phyloP scores from a whole-genome alignment of 2,329 filamentous ascomycete species.

The Zasmidium cellare region DNA sequence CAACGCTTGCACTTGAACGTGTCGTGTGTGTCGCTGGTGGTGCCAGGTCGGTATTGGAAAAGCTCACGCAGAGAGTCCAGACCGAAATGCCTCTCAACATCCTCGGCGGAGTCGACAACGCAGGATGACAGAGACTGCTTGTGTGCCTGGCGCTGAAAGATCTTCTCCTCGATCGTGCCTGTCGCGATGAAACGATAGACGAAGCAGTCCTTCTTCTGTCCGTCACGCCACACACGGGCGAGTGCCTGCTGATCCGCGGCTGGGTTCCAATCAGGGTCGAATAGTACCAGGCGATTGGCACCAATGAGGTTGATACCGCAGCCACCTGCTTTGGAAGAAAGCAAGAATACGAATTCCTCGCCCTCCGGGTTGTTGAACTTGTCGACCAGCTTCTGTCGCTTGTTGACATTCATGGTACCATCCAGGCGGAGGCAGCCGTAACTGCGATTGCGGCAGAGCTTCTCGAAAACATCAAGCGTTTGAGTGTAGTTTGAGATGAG shows the following conservation, averaged over 20 bases:
- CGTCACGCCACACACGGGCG: conserved; percentile 96
- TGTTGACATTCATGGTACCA: conserved; percentile 96
- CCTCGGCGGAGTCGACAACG: conserved; percentile 93
- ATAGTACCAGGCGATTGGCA: conserved; percentile 89
- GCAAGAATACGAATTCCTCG: conserved; percentile 88
- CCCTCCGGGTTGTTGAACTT: conserved; percentile 95
- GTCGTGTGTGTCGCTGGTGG: conserved; percentile 91
- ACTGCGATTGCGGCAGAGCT: conserved; percentile 76
- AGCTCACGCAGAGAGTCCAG: conserved; percentile 87
- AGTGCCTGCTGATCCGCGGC: conserved; percentile 96
- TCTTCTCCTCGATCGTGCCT: conserved; percentile 97
- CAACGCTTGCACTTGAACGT: conserved; percentile 99
- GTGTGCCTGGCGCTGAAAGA: conserved; percentile 97
- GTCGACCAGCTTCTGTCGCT: conserved; percentile 95
- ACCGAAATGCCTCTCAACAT: conserved; percentile 95
- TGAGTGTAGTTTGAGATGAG: conserved; percentile 98
- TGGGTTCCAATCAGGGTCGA: conserved; percentile 94
- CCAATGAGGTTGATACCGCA: conserved; percentile 96
- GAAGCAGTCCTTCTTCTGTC: conserved; percentile 98
- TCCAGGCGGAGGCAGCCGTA: conserved; percentile 90
- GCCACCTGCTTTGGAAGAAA: conserved; percentile 94
- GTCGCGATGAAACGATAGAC: conserved; percentile 99
- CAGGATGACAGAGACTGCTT: conserved; percentile 96
- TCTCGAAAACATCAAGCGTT: conserved; percentile 91
- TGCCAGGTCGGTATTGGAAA: conserved; percentile 86